Evolutionary conservation across 78 protist species (phyloP), one percentile per base, ranked within the genome.

Genomic region (Blattamonas nauphoetae): DNA sequence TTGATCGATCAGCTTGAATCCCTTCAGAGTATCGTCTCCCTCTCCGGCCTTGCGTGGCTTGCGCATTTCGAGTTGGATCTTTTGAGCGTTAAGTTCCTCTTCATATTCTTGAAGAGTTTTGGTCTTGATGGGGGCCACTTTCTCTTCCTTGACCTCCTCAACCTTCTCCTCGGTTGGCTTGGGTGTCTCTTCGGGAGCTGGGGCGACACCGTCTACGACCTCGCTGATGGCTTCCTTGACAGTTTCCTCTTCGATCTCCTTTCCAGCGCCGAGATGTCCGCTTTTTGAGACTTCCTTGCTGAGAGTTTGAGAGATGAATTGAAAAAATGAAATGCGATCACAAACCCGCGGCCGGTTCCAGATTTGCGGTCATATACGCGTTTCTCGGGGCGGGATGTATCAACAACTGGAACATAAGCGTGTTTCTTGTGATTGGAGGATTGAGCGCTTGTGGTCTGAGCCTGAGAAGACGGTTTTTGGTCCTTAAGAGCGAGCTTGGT

Each of bases 361-460:
- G 71, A 55, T 29, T 29, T 55, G 71, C 71, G 71, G 21, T 55
- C 71, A 55, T 55, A 55, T 29, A 55, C 71, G 11, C 71, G 11
- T 21, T 55, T 55, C 21, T 55, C 71, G 11, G 71, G 71, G 21
- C 71, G 71, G 11, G 71, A 11, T 55, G 71, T 21, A 55, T 55
- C 71, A 55, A 55, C 71, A 55, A 55, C 71, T 55, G 71, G 71
- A n/a, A n/a, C n/a, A n/a, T n/a, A n/a, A n/a, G n/a, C n/a, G n/a
- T n/a, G n/a, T n/a, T n/a, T n/a, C n/a, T n/a, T n/a, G n/a, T n/a
- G n/a, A n/a, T n/a, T n/a, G n/a, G n/a, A n/a, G n/a, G n/a, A n/a
- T n/a, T n/a, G n/a, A n/a, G n/a, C n/a, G n/a, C n/a, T n/a, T n/a
- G n/a, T n/a, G n/a, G n/a, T n/a, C n/a, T n/a, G n/a, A n/a, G n/a